These are phyloP conservation scores for Saccharomycodes ludwigii DNA, from an alignment of 805 yeast genomes.

Conservation along the genomic window DNA sequence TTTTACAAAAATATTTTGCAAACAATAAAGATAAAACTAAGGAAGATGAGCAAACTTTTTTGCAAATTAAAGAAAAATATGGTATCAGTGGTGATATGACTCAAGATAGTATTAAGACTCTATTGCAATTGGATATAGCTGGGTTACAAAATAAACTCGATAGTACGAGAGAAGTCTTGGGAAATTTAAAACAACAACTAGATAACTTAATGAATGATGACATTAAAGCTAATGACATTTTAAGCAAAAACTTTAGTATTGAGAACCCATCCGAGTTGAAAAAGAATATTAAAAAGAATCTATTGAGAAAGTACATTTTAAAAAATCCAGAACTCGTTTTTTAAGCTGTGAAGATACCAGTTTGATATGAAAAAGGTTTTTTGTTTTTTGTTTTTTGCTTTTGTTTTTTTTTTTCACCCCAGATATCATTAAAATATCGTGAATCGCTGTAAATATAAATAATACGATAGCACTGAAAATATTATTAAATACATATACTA, in stretches of 20 bases:
- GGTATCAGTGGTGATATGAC: conserved; percentile 34
- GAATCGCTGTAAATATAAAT: no score
- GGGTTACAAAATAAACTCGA: conserved; percentile 19
- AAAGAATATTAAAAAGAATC: conserved; percentile 52
- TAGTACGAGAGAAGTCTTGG: conserved; percentile 21
- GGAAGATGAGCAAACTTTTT: conserved; percentile 26
- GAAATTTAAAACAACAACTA: conserved; percentile 25
- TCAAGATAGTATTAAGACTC: conserved; percentile 25
- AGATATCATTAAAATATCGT: no score
- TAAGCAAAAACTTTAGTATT: conserved; percentile 24
- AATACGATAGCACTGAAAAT: no score
- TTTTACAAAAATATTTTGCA: conserved; percentile 15
- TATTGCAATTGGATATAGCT: conserved; percentile 29
- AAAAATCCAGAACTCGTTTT: conserved; percentile 18
- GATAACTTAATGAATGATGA: conserved; percentile 25
- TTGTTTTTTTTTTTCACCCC: no score
- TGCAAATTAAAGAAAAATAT: conserved; percentile 31
- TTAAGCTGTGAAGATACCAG: no score
- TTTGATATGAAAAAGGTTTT: no score
- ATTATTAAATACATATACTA: no score
- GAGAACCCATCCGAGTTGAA: conserved; percentile 29
- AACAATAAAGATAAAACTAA: conserved; percentile 24
- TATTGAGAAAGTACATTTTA: conserved; percentile 52
- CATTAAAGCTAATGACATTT: conserved; percentile 21
- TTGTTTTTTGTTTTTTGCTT: no score